Conservation (phyloP, 306 rosid species). For the Albizia julibrissin region DNA sequence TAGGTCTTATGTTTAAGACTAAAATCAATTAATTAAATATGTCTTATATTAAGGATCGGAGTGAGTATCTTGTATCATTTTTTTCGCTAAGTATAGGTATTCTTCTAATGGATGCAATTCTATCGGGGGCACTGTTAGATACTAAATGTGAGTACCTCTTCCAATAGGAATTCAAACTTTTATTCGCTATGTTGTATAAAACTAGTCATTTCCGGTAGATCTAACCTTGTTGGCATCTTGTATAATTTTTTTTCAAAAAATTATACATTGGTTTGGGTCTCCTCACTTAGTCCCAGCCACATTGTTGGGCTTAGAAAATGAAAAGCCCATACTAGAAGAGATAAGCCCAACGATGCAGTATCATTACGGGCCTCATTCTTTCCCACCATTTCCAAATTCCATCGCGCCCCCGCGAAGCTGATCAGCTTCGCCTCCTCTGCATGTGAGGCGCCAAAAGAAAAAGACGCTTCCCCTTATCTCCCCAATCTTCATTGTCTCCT, state of each 20-base stretch:
- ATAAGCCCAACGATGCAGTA: not conserved
- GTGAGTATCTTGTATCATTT: too few species aligned
- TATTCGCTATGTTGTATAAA: rapidly evolving
- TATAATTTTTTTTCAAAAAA: not conserved
- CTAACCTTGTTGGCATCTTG: too few species aligned
- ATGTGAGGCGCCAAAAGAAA: not conserved
- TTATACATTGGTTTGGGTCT: not conserved
- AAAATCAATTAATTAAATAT: too few species aligned
- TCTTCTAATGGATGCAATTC: too few species aligned
- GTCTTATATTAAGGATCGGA: too few species aligned
- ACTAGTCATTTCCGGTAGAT: too few species aligned
- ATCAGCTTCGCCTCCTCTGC: not conserved
- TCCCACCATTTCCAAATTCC: not conserved
- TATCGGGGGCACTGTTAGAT: too few species aligned
- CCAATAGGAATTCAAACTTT: too few species aligned
- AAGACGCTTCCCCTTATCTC: not conserved
- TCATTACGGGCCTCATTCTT: not conserved
- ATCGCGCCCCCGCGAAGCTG: not conserved
- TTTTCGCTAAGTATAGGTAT: too few species aligned
- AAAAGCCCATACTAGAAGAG: not conserved
- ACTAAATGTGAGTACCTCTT: too few species aligned
- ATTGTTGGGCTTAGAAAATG: not conserved
- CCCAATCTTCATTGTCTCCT: not conserved
- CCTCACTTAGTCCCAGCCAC: not conserved
- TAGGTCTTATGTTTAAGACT: too few species aligned